Evolutionary conservation across 495 filamentous ascomycete genomes (phyloP).

Genomic region (Lasiosphaeria ovina): DNA sequence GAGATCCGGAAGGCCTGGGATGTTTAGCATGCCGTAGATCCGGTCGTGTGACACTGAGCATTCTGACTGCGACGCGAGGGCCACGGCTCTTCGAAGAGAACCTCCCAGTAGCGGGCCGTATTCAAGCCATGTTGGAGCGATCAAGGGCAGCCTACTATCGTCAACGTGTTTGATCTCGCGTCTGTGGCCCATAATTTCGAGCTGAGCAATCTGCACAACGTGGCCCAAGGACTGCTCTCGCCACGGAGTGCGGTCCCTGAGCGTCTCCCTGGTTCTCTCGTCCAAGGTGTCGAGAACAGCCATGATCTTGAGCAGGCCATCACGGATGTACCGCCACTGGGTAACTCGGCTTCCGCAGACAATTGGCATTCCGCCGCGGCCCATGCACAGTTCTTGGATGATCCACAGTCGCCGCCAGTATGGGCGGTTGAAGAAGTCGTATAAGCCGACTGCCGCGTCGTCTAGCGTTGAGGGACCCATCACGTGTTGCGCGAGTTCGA

Average conservation of each 20-base stretch:
- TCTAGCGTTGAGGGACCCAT: no score
- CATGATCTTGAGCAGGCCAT: background rate
- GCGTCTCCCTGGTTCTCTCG: background rate
- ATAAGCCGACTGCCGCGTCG: no score
- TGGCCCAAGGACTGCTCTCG: background rate
- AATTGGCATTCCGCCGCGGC: no score
- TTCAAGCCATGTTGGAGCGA: background rate
- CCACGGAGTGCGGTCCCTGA: background rate
- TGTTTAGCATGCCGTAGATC: conserved; percentile 8
- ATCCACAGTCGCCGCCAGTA: no score
- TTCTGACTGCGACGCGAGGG: conserved; percentile 7
- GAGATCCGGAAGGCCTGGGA: conserved; percentile 7
- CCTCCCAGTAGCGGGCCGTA: background rate
- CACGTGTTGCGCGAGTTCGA: no score
- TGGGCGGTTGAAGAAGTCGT: no score
- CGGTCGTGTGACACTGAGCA: conserved; percentile 5
- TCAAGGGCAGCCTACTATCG: background rate
- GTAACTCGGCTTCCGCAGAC: no score
- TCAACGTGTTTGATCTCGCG: background rate
- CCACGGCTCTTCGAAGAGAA: conserved; percentile 2
- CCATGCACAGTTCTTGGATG: no score
- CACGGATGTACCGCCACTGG: conserved; percentile 7
- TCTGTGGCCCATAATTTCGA: conserved; percentile 7
- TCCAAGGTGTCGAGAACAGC: conserved; percentile 1
- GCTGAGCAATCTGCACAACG: conserved; percentile 8